These are phyloP conservation scores for Penicillium expansum DNA, from an alignment of 2,329 filamentous ascomycete species.

Conservation along the genomic window DNA sequence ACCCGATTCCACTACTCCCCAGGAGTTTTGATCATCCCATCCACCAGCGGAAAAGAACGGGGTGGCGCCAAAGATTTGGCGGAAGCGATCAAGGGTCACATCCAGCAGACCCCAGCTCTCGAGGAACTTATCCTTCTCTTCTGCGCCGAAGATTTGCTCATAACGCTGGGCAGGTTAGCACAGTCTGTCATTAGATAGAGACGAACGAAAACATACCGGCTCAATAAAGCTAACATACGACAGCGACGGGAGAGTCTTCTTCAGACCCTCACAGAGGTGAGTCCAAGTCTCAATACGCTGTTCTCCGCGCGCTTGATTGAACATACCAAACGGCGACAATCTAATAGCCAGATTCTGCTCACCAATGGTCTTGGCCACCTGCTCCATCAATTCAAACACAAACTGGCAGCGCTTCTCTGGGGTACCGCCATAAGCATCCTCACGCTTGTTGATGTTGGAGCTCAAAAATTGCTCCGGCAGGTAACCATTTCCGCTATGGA, in stretches of 20 bases:
- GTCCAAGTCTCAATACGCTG: conserved; percentile 55
- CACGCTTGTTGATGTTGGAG: conserved; percentile 50
- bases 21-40: conserved; percentile 52
- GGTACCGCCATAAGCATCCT: conserved; percentile 52
- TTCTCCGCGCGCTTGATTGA: conserved; percentile 52
- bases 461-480: conserved; percentile 54
- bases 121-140: conserved; percentile 52
- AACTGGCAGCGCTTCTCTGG: conserved; percentile 56
- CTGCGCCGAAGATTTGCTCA: conserved; percentile 52
- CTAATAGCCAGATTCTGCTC: conserved; percentile 48
- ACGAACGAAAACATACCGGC: conserved; percentile 34
- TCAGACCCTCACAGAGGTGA: conserved; percentile 50
- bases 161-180: conserved; percentile 35
- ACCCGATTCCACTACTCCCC: conserved; percentile 49
- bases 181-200: neutral
- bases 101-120: conserved; percentile 48
- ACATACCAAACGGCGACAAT: conserved; percentile 51
- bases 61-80: conserved; percentile 51
- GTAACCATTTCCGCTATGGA: conserved; percentile 52
- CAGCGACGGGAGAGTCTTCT: conserved; percentile 43
- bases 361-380: conserved; percentile 46
- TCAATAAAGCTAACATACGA: conserved; percentile 58
- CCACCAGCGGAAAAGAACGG: conserved; percentile 58
- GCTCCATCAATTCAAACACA: conserved; percentile 53
- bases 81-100: conserved; percentile 49